These are phyloP conservation scores for Tetradesmus lagerheimii DNA, from an alignment of 139 green algal species.

Conservation along the genomic window DNA sequence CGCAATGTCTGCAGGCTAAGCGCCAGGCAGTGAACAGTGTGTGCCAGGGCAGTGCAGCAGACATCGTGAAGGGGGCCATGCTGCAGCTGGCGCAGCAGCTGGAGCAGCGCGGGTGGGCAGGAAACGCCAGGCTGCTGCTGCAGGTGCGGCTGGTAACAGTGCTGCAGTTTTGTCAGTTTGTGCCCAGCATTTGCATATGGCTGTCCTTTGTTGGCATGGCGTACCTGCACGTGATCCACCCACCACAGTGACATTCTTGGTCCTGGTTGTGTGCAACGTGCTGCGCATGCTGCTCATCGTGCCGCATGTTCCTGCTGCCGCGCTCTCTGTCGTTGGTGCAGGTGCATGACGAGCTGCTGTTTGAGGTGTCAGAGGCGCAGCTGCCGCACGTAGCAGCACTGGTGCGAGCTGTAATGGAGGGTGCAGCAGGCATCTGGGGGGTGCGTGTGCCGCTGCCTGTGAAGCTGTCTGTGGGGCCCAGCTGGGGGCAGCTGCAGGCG, in stretches of 20 bases:
- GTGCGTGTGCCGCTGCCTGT: constrained; percentile 79
- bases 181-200: too few species aligned
- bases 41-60: constrained; percentile 81
- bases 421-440: constrained; percentile 22
- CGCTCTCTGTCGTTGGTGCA: constrained; percentile 50
- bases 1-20: constrained; percentile 56
- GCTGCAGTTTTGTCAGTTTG: background rate
- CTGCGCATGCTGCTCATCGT: too few species aligned
- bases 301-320: too few species aligned
- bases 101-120: background rate
- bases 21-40: constrained; percentile 83
- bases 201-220: too few species aligned
- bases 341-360: constrained; percentile 93
- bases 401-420: constrained; percentile 75
- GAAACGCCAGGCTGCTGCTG: constrained; percentile 53
- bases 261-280: too few species aligned
- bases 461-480: constrained; percentile 72
- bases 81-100: constrained; percentile 49
- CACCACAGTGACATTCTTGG: too few species aligned
- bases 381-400: constrained; percentile 55
- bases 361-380: constrained; percentile 70
- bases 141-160: constrained; percentile 38
- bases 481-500: constrained; percentile 79
- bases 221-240: too few species aligned
- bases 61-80: constrained; percentile 84